Conservation (phyloP, 768 basidiomycete species). For the Podaxis sp. region DNA sequence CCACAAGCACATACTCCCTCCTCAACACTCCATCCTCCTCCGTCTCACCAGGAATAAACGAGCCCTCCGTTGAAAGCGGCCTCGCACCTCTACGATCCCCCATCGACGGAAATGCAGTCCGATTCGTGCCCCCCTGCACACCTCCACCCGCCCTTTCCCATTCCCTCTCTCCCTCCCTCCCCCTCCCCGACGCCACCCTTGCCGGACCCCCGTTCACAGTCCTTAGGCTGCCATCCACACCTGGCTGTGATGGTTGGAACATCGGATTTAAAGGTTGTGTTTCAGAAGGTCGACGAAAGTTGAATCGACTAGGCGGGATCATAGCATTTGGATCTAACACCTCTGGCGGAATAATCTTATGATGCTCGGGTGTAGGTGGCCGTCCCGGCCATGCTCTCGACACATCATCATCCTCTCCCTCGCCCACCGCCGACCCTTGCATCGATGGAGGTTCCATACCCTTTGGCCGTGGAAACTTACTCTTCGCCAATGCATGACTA, state of each 20-base stretch:
- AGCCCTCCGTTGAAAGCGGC: conserved; percentile 52
- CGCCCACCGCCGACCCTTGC: conserved; percentile 6
- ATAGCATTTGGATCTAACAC: conserved; percentile 76
- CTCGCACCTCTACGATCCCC: conserved; percentile 19
- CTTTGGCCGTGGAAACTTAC: conserved; percentile 65
- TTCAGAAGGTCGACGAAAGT: conserved; percentile 47
- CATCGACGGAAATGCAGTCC: conserved; percentile 10
- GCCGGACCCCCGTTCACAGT: conserved; percentile 17
- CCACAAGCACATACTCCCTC: conserved; percentile 92
- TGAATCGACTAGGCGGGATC: conserved; percentile 80
- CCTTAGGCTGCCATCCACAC: conserved; percentile 20
- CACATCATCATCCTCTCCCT: conserved; percentile 23
- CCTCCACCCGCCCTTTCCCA: not conserved
- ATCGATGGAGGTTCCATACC: conserved; percentile 25
- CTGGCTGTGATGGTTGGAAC: conserved; percentile 3
- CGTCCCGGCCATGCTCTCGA: conserved; percentile 31
- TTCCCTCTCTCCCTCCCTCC: not conserved
- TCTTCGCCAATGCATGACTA: conserved; percentile 71
- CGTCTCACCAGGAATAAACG: conserved; percentile 76
- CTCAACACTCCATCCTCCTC: conserved; percentile 78
- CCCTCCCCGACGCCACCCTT: conserved; percentile 4
- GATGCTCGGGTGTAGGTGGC: conserved; percentile 62
- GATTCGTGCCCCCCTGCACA: not conserved
- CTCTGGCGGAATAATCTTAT: conserved; percentile 72
- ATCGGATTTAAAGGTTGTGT: conserved; percentile 1